Conservation (phyloP, 208 protist species). For the Vickermania spadyakhi region DNA sequence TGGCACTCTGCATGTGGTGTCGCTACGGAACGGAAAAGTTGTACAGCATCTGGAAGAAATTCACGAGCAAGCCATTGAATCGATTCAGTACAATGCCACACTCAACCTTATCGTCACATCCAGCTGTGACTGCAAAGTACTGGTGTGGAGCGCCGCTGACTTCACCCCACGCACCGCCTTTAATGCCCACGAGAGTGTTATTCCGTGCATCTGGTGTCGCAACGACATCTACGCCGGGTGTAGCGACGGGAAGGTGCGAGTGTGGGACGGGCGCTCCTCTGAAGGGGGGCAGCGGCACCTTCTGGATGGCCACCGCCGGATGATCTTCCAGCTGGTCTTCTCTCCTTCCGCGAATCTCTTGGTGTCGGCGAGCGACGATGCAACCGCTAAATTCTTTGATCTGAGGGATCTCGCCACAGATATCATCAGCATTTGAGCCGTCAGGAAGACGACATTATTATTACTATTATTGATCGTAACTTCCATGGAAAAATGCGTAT, state of each 20-base stretch:
- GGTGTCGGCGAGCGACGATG: constrained; percentile 71
- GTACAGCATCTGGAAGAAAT: constrained; percentile 49
- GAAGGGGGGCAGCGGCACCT: constrained; percentile 30
- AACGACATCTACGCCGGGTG: constrained; percentile 54
- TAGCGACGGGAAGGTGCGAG: constrained; percentile 67
- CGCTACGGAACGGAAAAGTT: constrained; percentile 51
- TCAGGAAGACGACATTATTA: too few relatives aligned
- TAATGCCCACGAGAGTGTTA: constrained; percentile 69
- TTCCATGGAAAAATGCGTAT: too few relatives aligned
- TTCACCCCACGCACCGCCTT: constrained; percentile 45
- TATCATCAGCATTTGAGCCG: too few relatives aligned
- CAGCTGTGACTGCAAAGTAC: constrained; percentile 71
- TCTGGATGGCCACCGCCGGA: constrained; percentile 73
- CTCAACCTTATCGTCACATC: constrained; percentile 54
- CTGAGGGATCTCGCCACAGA: too few relatives aligned
- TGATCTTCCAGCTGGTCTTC: constrained; percentile 55
- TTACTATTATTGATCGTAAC: too few relatives aligned
- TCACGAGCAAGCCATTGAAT: constrained; percentile 83
- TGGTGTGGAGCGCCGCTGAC: constrained; percentile 68
- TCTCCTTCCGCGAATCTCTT: neutral
- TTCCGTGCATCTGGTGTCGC: constrained; percentile 58
- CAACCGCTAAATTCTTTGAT: constrained; percentile 44
- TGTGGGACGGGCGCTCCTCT: constrained; percentile 72
- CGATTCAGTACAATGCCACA: constrained; percentile 27
- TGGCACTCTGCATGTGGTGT: constrained; percentile 73